Evolutionary conservation across 179 eudicot genomes (phyloP).

Genomic region (Silene coronaria): DNA sequence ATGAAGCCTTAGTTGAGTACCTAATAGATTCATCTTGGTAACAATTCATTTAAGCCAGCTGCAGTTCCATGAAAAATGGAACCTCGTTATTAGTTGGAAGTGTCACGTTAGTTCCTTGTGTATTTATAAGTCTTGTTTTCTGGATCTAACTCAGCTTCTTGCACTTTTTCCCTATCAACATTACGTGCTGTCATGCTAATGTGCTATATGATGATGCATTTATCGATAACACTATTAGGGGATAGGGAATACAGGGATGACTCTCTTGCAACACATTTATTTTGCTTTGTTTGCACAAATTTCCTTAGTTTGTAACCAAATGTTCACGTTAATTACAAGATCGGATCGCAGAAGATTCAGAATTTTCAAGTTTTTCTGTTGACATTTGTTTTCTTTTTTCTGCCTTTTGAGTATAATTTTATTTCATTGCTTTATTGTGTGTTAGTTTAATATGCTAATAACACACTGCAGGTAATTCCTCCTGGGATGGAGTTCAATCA

Average conservation of each 20-base stretch:
- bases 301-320: too few relatives aligned
- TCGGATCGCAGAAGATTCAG: too few relatives aligned
- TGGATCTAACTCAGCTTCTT: background rate
- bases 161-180: background rate
- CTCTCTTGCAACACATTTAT: background rate
- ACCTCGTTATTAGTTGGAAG: background rate
- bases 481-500: conserved; percentile 98
- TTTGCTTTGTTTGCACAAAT: too few relatives aligned
- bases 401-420: background rate
- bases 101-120: background rate
- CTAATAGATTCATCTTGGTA: too few relatives aligned
- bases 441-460: background rate
- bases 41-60: too few relatives aligned
- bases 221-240: background rate
- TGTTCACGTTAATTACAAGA: too few relatives aligned
- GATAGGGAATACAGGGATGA: background rate
- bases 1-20: too few relatives aligned
- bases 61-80: too few relatives aligned
- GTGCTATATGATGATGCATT: background rate
- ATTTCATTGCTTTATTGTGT: conserved; percentile 3
- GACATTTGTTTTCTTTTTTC: background rate
- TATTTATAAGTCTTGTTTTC: background rate
- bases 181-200: background rate
- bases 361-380: too few relatives aligned
- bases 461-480: conserved; percentile 60